Evolutionary conservation across 169 alveolate genomes (phyloP).

Genomic region (Plasmodium gonderi): DNA sequence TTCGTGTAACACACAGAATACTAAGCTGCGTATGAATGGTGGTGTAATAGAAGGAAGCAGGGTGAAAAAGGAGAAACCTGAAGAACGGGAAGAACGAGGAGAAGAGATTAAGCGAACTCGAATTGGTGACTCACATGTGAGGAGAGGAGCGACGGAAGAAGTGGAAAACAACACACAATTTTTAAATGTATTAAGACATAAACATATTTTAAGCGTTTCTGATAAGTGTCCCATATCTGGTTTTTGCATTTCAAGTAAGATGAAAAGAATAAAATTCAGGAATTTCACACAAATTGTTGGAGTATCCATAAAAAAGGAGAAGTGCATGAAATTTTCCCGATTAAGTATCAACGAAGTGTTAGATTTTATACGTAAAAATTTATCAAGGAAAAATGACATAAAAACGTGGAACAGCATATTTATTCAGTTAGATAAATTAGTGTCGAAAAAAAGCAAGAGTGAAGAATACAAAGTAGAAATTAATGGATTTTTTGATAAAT

Average conservation of each 20-base stretch:
- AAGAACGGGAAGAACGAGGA: background rate
- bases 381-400: background rate
- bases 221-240: background rate
- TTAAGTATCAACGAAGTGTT: conserved; percentile 36
- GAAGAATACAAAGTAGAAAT: conserved; percentile 37
- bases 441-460: conserved; percentile 28
- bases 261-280: conserved; percentile 31
- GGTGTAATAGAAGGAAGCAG: background rate
- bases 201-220: background rate
- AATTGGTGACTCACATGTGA: background rate
- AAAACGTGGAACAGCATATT: conserved; percentile 52
- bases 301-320: conserved; percentile 17
- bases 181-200: background rate
- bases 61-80: background rate
- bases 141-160: background rate
- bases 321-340: conserved; percentile 24
- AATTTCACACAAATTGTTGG: conserved; percentile 26
- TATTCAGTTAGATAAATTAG: conserved; percentile 37
- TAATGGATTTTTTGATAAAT: conserved; percentile 9
- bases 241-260: background rate
- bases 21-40: background rate
- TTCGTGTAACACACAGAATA: background rate
- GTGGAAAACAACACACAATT: background rate
- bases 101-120: too few species aligned
- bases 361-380: conserved; percentile 5